Base-by-base conservation (phyloP, 495 filamentous ascomycete species). In the Aspergillus saccharolyticus region DNA sequence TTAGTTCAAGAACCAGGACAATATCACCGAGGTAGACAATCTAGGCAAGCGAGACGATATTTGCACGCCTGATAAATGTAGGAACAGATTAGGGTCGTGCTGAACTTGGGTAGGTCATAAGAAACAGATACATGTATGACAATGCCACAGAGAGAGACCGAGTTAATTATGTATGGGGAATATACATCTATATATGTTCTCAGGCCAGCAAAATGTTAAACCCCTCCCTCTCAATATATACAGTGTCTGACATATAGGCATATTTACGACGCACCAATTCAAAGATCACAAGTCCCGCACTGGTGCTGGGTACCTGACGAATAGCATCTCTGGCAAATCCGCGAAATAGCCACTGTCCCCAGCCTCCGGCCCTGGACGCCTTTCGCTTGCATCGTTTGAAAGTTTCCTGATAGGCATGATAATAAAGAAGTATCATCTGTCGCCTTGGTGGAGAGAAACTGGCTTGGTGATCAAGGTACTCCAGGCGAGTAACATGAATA, bases 231-330 rank as follows among this genome's bases (percentile, higher is more conserved):
- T 77, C 63, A 47, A 87, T 85, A 52, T 76, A 76, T 7, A 82
- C 84, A 59, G 85, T 85, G 52, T 91, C 87, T 15, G 78, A 80
- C 4, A 84, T 74, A 54, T 73, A 78, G 8, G 87, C 87, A 70
- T 91, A 95, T 69, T 88, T 88, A 53, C 91, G 80, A 59, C 91
- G 78, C 19, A 96, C 85, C 33, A 96, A 59, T 69, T 96, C 91
- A 67, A 96, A 96, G 47, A 94, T 90, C 58, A 96, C 87, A 54
- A 96, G 68, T 0, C 90, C 91, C 1, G 91, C 91, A 63, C 88
- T 91, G 4, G 91, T 95, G 66, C 89, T 91, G 16, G 91, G 91
- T 42, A 96, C 86, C 71, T 94, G 89, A 42, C 86, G 79, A 44
- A 95, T 77, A 3, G 89, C 89, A 54, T 80, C 86, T 71, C 79